These are phyloP conservation scores for Botrytis aclada DNA, from an alignment of 2,329 filamentous ascomycete genomes.

Conservation along the genomic window DNA sequence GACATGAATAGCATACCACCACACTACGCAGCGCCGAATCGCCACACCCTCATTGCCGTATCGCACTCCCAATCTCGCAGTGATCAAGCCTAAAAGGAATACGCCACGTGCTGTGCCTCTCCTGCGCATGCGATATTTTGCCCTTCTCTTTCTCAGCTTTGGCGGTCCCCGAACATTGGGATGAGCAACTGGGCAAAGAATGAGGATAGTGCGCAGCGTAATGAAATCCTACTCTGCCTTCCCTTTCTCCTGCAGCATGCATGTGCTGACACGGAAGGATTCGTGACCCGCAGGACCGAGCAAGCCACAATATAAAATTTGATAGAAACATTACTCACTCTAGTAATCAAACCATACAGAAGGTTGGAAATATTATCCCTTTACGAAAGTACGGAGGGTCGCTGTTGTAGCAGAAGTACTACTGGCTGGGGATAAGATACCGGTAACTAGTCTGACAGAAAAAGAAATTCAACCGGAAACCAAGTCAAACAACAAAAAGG, in stretches of 20 bases:
- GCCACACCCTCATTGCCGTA: not conserved
- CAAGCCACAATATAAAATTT: constrained; percentile 21
- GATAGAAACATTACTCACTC: constrained; percentile 15
- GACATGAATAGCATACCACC: constrained; percentile 9
- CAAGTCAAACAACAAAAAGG: not conserved
- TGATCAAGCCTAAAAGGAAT: not conserved
- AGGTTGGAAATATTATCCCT: not conserved
- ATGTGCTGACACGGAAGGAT: constrained; percentile 21
- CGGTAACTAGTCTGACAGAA: not conserved
- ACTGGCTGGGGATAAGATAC: constrained; percentile 6
- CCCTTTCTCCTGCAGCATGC: constrained; percentile 20
- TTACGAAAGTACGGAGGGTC: not conserved
- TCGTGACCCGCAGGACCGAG: constrained; percentile 21
- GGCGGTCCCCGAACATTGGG: not conserved
- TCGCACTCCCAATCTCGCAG: not conserved
- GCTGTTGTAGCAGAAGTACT: not conserved
- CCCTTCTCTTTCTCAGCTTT: constrained; percentile 12
- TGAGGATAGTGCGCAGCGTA: not conserved
- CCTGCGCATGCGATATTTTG: constrained; percentile 14
- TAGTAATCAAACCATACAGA: not conserved
- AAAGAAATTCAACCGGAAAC: not conserved
- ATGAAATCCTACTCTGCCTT: constrained; percentile 8
- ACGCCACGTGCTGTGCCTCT: constrained; percentile 20
- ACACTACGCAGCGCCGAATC: constrained; percentile 10
- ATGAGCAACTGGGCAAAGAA: not conserved